Evolutionary conservation across 345 rosid species (phyloP).

Genomic region (Garcia nutans): DNA sequence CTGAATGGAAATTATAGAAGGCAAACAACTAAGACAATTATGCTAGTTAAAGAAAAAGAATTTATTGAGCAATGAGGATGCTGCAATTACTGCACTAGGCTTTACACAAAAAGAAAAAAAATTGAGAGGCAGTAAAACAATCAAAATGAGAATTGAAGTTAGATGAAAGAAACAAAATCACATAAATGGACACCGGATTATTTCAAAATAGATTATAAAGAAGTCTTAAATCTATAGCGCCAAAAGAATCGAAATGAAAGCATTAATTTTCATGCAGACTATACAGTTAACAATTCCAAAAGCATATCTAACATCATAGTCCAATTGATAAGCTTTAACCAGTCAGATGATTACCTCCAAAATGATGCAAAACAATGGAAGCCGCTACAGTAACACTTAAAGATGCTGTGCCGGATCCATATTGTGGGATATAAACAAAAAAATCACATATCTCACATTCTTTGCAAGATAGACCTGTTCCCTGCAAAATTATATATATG

Average conservation of each 20-base stretch:
- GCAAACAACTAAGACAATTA: neutral
- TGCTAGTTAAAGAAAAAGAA: neutral
- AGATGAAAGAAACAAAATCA: neutral
- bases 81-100: too few species aligned
- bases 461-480: slow-evolving; percentile 83
- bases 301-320: neutral
- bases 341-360: slow-evolving; percentile 59
- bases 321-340: neutral
- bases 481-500: slow-evolving; percentile 38
- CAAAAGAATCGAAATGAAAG: slow-evolving; percentile 6
- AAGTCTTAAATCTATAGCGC: neutral
- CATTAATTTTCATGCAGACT: neutral
- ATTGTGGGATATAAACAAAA: slow-evolving; percentile 88
- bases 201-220: neutral
- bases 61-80: neutral
- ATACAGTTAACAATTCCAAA: neutral
- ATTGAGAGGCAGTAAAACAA: neutral
- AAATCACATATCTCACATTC: slow-evolving; percentile 92
- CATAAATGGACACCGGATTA: neutral
- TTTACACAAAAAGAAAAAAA: too few species aligned
- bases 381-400: slow-evolving; percentile 96
- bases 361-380: slow-evolving; percentile 89
- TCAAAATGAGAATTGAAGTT: neutral
- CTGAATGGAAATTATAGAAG: slow-evolving; percentile 1
- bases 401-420: slow-evolving; percentile 91